Evolutionary conservation across 306 rosid species (phyloP), one percentile per base, ranked within the genome.

Genomic region (Corylus americana): DNA sequence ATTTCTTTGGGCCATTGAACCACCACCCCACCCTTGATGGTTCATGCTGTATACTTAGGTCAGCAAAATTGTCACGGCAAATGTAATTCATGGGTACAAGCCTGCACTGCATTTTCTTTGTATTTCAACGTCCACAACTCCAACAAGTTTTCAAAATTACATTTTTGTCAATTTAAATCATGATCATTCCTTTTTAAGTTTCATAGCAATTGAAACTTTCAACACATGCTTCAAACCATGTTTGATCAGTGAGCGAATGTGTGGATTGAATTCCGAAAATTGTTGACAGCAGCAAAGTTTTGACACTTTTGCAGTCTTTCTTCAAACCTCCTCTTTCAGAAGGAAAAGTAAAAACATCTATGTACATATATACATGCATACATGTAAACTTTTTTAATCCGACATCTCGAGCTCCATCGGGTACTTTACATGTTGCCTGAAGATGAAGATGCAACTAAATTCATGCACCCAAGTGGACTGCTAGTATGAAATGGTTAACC

Each of bases 261-360:
- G 70, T 20, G 37, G 11, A 22, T 59, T 13, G 12, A 10, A 58
- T 20, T 11, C 8, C 72, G 42, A 77, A 73, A 72, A 54, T 1
- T 49, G 31, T n/a, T 58, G 58, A 54, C 69, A 48, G 39, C 74
- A 80, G 59, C 58, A 66, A 77, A 54, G 25, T 29, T 79, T 70
- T 53, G 51, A 66, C 78, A 71, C n/a, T 39, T 78, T 59, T 50
- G 64, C 86, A 76, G 20, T 47, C 59, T 64, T 58, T 79, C 80
- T 73, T 70, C 47, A 51, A 27, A 81, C 74, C 53, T 70, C 49
- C 62, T 53, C 76, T 66, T 78, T 78, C 68, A 63, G 37, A 71
- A 67, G 55, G 80, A 78, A 63, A 59, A 62, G 62, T 53, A 18
- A 71, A 71, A 72, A 88, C 84, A 87, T 77, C 71, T 87, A 79